These are phyloP conservation scores for Populus hybrid DNA, from an alignment of 441 rosid genomes.

Conservation along the genomic window DNA sequence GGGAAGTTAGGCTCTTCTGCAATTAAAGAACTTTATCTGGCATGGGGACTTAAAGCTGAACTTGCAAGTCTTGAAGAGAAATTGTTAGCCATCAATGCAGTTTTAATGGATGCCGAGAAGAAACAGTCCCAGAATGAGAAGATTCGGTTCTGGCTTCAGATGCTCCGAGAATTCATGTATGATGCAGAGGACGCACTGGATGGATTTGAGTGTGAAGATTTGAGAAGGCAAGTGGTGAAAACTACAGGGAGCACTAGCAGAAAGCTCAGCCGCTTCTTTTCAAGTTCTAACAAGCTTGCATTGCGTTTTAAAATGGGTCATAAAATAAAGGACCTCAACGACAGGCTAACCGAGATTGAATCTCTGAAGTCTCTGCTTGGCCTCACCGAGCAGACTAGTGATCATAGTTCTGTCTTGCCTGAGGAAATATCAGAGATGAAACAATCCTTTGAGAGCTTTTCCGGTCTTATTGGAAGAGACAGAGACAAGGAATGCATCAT, in stretches of 20 bases:
- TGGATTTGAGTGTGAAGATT: conserved; percentile 4
- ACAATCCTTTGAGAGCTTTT: conserved; percentile 6
- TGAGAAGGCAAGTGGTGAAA: not conserved
- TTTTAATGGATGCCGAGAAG: conserved; percentile 13
- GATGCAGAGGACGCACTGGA: conserved; percentile 19
- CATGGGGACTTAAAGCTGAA: conserved; percentile 4
- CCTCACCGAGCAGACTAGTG: not conserved
- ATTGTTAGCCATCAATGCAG: conserved; percentile 11
- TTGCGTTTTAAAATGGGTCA: conserved; percentile 14
- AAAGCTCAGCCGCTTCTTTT: conserved; percentile 20
- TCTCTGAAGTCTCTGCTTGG: not conserved
- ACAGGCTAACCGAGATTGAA: conserved; percentile 1
- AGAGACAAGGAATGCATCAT: not conserved
- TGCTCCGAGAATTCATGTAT: conserved; percentile 7
- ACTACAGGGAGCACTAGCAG: not conserved
- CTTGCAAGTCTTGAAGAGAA: not conserved
- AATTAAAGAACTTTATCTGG: not conserved
- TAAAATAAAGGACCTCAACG: conserved; percentile 3
- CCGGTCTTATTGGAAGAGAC: conserved; percentile 16
- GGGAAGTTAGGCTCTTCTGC: not conserved
- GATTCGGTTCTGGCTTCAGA: conserved; percentile 5
- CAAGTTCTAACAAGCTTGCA: conserved; percentile 7
- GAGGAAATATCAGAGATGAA: not conserved
- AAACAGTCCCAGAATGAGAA: not conserved
- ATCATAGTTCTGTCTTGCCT: not conserved